Percentiles rank a stretch among this genome's conserved stretches.
These are phyloP conservation scores for Oryza officinalis DNA, from an alignment of 176 grass and related monocot genomes.

Conservation along the genomic window DNA sequence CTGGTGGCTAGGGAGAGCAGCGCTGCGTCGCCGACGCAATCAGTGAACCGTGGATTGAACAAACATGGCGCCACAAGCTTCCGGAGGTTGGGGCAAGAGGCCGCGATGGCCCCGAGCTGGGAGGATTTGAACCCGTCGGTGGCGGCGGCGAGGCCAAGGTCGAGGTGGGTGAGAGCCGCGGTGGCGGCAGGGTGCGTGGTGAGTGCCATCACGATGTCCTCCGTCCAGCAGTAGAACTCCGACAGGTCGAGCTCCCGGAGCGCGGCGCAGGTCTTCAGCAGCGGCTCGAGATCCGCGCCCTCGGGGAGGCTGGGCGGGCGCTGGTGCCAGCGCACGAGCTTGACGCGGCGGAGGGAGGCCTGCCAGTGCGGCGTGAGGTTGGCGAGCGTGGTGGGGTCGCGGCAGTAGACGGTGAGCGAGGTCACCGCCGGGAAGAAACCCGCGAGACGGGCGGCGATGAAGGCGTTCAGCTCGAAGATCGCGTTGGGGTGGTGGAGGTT, in stretches of 20 bases:
- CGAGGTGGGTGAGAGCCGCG: constrained; percentile 53
- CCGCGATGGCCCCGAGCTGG: constrained; percentile 61
- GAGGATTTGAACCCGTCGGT: constrained; percentile 75
- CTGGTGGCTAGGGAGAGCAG: constrained; percentile 54
- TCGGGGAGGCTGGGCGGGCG: constrained; percentile 43
- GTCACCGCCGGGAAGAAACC: constrained; percentile 62
- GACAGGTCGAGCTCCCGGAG: constrained; percentile 73
- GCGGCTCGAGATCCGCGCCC: constrained; percentile 76
- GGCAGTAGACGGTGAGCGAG: constrained; percentile 72
- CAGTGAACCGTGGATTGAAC: constrained; percentile 74
- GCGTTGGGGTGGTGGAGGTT: neutral
- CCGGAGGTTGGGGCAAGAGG: constrained; percentile 59
- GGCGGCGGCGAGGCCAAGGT: constrained; percentile 79
- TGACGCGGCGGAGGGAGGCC: constrained; percentile 42
- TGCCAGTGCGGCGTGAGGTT: constrained; percentile 62
- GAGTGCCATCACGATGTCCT: constrained; percentile 72
- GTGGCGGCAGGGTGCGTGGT: constrained; percentile 44
- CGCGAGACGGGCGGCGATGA: constrained; percentile 48
- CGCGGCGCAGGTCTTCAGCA: constrained; percentile 49
- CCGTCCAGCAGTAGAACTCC: constrained; percentile 98
- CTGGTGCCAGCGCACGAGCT: constrained; percentile 96
- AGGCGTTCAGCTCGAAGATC: constrained; percentile 22
- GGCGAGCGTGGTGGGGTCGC: constrained; percentile 69
- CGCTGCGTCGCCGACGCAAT: constrained; percentile 66
- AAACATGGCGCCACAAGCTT: constrained; percentile 71